Base-by-base conservation (phyloP, 2,329 filamentous ascomycete species). In the Aspergillus sp. region DNA sequence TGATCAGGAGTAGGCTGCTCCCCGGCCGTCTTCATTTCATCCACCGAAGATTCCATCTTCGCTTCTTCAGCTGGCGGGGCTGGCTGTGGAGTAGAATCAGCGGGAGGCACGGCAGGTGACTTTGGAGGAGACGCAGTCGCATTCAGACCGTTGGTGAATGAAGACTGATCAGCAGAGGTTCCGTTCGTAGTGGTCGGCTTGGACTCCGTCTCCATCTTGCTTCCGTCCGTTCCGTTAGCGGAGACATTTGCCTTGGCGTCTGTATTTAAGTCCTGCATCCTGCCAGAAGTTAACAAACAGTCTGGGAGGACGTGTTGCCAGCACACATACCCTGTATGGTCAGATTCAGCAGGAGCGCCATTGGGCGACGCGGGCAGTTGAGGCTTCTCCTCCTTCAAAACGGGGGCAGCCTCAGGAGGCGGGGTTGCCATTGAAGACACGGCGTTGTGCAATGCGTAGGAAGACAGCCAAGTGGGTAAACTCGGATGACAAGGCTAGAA, bases 331-430 rank as follows among this genome's bases (percentile, higher is more conserved):
- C 50, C 48, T 36, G 41, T 45, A 25, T 42, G 39, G 33, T 37
- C 44, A 24, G 48, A 32, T 17, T 53, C 39, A 16, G 52, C 45
- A n/a, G 57, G 43, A 17, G 36, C 42, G 30, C 51, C 56, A 39
- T 51, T 57, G 15, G 55, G 50, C 35, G 55, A 52, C 27, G 55
- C 55, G 34, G 55, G 53, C 33, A 59, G 45, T 46, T 60, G 57
- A 46, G 57, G 54, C 50, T 61, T 63, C 40, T 60, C 57, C 50
- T 61, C 57, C 51, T 58, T 61, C 24, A 57, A 33, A 24, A 51
- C 36, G 36, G 54, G 44, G 45, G 54, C 37, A 36, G 49, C 57
- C 53, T 63, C 60, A 32, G 60, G 58, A 46, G 60, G 60, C 50
- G 60, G 60, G 32, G 60, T 63, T 48, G 60, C 60, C 60, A 63